These are phyloP conservation scores for Sclerotinia borealis DNA, from an alignment of 2,329 filamentous ascomycete genomes.

Conservation along the genomic window DNA sequence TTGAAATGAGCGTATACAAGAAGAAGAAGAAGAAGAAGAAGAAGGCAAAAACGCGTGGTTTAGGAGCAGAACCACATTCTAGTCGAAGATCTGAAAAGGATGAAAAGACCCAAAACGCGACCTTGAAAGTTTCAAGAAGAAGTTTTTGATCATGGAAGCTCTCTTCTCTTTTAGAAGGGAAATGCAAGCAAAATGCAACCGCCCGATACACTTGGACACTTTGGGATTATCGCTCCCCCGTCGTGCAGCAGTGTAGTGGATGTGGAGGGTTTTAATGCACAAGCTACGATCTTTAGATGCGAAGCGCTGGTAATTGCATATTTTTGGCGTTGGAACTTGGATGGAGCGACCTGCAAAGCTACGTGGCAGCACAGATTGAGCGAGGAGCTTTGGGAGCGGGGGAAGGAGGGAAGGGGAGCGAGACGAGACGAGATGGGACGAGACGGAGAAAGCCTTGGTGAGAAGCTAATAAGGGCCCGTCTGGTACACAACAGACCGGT, in stretches of 20 bases:
- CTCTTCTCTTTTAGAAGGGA: conserved; percentile 3
- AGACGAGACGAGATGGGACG: no score
- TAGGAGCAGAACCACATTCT: background rate
- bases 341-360: conserved; percentile 22
- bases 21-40: conserved; percentile 9
- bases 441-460: background rate
- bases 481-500: background rate
- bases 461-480: background rate
- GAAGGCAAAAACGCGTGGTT: background rate
- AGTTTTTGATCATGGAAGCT: background rate
- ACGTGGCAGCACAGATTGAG: conserved; percentile 28
- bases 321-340: conserved; percentile 25
- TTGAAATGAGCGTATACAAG: conserved; percentile 11
- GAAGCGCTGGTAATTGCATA: conserved; percentile 26
- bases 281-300: conserved; percentile 21
- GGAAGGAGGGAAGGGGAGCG: background rate
- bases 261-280: conserved; percentile 17
- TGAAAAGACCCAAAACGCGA: conserved; percentile 4
- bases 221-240: conserved; percentile 17
- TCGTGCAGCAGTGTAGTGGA: conserved; percentile 17
- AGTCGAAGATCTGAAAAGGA: background rate
- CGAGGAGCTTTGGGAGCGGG: background rate
- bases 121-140: background rate
- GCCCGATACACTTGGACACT: conserved; percentile 18
- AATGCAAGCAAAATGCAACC: conserved; percentile 11